These are phyloP conservation scores for Syncephalastrum racemosum DNA, from an alignment of 371 early-diverging fungal species.

Conservation along the genomic window DNA sequence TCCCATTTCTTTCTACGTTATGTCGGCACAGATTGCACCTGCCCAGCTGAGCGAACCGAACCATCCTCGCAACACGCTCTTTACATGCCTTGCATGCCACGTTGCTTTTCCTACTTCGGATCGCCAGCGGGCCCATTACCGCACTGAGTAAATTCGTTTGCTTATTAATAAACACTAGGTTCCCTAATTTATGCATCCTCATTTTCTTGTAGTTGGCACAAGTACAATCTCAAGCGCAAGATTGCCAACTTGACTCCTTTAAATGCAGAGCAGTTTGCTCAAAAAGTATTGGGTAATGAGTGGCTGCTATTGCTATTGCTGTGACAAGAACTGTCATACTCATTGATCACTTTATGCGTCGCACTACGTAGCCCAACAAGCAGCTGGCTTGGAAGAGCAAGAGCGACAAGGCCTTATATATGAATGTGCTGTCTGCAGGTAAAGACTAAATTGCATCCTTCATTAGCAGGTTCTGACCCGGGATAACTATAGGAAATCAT, in stretches of 20 bases:
- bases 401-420: slow-evolving; percentile 39
- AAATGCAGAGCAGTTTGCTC: slow-evolving; percentile 73
- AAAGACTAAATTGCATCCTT: not conserved
- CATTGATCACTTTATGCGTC: not conserved
- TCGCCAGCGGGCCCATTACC: slow-evolving; percentile 82
- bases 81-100: slow-evolving; percentile 79
- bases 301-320: too few species aligned
- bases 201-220: slow-evolving; percentile 64
- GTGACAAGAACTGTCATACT: not conserved
- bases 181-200: not conserved
- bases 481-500: slow-evolving; percentile 56
- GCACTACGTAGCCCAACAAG: slow-evolving; percentile 42
- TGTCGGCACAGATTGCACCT: not conserved
- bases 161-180: not conserved
- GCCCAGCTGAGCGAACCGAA: slow-evolving; percentile 14
- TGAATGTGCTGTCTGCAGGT: slow-evolving; percentile 49
- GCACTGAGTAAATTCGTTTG: slow-evolving; percentile 57
- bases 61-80: slow-evolving; percentile 23
- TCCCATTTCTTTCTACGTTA: too few species aligned
- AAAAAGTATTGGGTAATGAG: slow-evolving; percentile 53
- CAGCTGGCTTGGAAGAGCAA: slow-evolving; percentile 42
- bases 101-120: slow-evolving; percentile 84
- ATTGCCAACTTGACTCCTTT: slow-evolving; percentile 78
- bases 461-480: too few species aligned
- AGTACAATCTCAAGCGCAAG: slow-evolving; percentile 89